Base-by-base conservation (phyloP, 202 grass and related monocot genomes). In the Carex arenaria region DNA sequence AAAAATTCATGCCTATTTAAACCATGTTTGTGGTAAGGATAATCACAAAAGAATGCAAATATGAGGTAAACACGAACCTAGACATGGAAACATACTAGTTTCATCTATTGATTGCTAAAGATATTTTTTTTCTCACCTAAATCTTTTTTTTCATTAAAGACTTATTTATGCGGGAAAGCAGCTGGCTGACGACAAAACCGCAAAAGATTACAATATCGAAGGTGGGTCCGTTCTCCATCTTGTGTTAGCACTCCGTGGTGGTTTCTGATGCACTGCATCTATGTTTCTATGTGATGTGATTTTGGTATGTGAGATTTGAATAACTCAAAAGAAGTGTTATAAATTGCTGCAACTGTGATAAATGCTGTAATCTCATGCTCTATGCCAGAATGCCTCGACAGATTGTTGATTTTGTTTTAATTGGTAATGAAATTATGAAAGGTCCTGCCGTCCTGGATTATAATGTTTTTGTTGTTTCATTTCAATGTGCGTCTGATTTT, bases 201-300 rank as follows among this genome's bases (percentile, higher is more conserved):
- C 96, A 0, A 99, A 96, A 85, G 96, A 99, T 51, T 99, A 99
- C 91, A 99, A 99, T 69, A 96, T 99, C 7, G 96, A 99, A 84
- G 96, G 93, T 72, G 93, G 93, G 4, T 99, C 96, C 18, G 96
- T 99, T 80, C 96, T 96, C 30, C 96, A 99, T 76, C 96, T 99
- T 80, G 96, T 99, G 62, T 91, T 99, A 89, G 93, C 93, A 80
- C 85, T 99, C 45, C 93, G 96, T 79, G 96, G 96, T 56, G 96
- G 96, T 80, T 90, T 85, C 67, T 93, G 80, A 49, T 82, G 67
- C 85, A 78, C 14, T 12, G 30, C 53, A 60, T 78, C 73, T 59
- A 20, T 78, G 38, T 59, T 13, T 30, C 15, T 78, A 4, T 78
- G 30, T 78, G 19, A 36, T 59, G 18, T 14, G 26, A 56, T 53